These are phyloP conservation scores for Hyaloperonospora brassicae DNA, from an alignment of 352 stramenopile species.

Conservation along the genomic window DNA sequence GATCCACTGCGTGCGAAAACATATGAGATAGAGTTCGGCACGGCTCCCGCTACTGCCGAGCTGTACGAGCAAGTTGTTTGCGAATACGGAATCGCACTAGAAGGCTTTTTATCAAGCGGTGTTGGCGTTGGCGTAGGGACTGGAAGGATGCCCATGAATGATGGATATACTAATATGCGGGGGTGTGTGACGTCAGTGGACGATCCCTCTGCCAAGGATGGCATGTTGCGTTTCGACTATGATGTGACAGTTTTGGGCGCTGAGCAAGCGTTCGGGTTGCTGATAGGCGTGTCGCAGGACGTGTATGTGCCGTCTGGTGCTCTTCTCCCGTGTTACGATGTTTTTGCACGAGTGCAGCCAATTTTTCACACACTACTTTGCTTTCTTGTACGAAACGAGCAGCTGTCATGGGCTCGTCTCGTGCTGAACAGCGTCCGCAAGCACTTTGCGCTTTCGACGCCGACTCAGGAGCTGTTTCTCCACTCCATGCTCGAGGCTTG, in stretches of 20 bases:
- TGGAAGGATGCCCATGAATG: conserved; percentile 21
- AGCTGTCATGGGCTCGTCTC: conserved; percentile 45
- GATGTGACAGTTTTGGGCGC: conserved; percentile 67
- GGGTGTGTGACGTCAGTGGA: conserved; percentile 57
- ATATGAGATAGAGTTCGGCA: conserved; percentile 75
- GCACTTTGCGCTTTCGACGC: conserved; percentile 53
- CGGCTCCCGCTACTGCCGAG: conserved; percentile 45
- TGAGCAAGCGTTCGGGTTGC: conserved; percentile 55
- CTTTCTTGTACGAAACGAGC: conserved; percentile 57
- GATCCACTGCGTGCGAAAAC: conserved; percentile 77
- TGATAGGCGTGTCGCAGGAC: conserved; percentile 73
- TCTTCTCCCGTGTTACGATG: conserved; percentile 57
- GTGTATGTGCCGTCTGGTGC: conserved; percentile 67
- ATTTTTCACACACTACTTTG: conserved; percentile 71
- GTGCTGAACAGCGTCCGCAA: conserved; percentile 41
- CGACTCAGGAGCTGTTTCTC: conserved; percentile 74
- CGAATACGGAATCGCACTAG: conserved; percentile 62
- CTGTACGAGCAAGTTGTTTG: conserved; percentile 62
- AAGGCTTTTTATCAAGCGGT: conserved; percentile 31
- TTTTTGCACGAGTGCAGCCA: conserved; percentile 70
- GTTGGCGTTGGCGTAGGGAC: conserved; percentile 13
- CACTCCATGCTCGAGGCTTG: conserved; percentile 71
- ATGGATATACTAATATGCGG: conserved; percentile 36
- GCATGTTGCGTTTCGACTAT: conserved; percentile 69
- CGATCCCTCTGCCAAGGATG: conserved; percentile 44